Evolutionary conservation across 2,329 filamentous ascomycete species (phyloP).

Genomic region (Penicillium sp.): DNA sequence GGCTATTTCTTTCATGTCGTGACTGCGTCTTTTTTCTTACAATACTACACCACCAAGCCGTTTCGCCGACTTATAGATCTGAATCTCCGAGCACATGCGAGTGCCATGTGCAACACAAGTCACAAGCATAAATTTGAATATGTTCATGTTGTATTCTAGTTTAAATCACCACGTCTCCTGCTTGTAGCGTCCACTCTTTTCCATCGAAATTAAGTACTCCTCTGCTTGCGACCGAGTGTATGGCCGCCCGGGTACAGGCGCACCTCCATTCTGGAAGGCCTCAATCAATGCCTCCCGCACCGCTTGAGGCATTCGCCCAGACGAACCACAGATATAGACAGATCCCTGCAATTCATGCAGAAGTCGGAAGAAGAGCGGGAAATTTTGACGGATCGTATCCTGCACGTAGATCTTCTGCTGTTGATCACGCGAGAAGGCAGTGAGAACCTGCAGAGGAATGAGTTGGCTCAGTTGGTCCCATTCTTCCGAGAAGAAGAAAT

Average conservation of each 20-base stretch:
- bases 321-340: slow-evolving; percentile 55
- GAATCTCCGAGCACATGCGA: background rate
- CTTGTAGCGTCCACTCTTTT: slow-evolving; percentile 63
- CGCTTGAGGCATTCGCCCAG: slow-evolving; percentile 70
- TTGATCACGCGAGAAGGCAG: slow-evolving; percentile 72
- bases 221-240: slow-evolving; percentile 54
- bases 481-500: slow-evolving; percentile 80
- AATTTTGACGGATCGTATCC: slow-evolving; percentile 57
- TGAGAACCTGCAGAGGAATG: slow-evolving; percentile 55
- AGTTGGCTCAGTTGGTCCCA: slow-evolving; percentile 57
- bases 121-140: background rate
- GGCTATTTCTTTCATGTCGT: background rate
- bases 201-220: slow-evolving; percentile 56
- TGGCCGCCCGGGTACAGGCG: slow-evolving; percentile 37
- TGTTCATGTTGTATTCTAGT: background rate
- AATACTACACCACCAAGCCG: background rate
- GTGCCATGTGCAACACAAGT: background rate
- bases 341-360: slow-evolving; percentile 54
- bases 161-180: slow-evolving; percentile 66
- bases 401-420: slow-evolving; percentile 67
- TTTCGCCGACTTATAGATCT: background rate
- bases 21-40: background rate
- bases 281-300: slow-evolving; percentile 67
- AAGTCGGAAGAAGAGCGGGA: slow-evolving; percentile 50
- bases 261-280: slow-evolving; percentile 52